phyloP scores from a whole-genome alignment of 2,329 filamentous ascomycete species.

The Endocalyx cinctus region DNA sequence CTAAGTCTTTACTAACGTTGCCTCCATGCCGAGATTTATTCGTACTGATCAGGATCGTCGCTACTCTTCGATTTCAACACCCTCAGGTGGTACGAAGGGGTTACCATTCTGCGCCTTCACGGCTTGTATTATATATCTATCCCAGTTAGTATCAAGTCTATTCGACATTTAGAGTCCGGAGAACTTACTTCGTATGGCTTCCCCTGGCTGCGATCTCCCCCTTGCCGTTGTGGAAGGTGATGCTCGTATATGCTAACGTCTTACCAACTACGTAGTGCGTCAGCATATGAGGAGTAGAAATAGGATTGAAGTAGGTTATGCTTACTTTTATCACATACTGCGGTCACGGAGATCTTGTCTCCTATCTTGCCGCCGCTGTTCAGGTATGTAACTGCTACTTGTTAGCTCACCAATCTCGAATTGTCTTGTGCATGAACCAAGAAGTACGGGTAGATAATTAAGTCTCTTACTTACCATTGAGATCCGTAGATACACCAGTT shows the following conservation, averaged over 20 bases:
- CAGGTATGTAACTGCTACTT: slow-evolving; percentile 54
- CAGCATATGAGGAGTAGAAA: slow-evolving; percentile 1
- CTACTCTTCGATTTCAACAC: slow-evolving; percentile 15
- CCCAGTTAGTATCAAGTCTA: slow-evolving; percentile 5
- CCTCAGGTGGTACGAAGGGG: slow-evolving; percentile 15
- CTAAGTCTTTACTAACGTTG: too few relatives aligned
- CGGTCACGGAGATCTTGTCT: slow-evolving; percentile 51
- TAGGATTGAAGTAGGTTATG: not conserved
- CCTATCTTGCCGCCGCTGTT: slow-evolving; percentile 54
- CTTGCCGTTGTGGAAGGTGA: slow-evolving; percentile 55
- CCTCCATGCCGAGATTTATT: too few relatives aligned
- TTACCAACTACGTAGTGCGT: slow-evolving; percentile 48
- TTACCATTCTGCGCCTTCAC: slow-evolving; percentile 21
- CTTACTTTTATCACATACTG: slow-evolving; percentile 58
- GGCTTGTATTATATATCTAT: slow-evolving; percentile 36
- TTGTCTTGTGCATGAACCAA: not conserved
- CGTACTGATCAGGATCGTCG: too few relatives aligned
- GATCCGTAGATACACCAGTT: slow-evolving; percentile 61
- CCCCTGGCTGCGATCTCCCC: slow-evolving; percentile 58
- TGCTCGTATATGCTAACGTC: slow-evolving; percentile 56
- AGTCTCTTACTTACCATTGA: slow-evolving; percentile 46
- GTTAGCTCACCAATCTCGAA: slow-evolving; percentile 5
- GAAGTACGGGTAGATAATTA: not conserved
- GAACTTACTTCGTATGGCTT: slow-evolving; percentile 59
- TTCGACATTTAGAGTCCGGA: not conserved